Base-by-base conservation (phyloP, 139 green algal genomes). In the Nannochloris sp. region DNA sequence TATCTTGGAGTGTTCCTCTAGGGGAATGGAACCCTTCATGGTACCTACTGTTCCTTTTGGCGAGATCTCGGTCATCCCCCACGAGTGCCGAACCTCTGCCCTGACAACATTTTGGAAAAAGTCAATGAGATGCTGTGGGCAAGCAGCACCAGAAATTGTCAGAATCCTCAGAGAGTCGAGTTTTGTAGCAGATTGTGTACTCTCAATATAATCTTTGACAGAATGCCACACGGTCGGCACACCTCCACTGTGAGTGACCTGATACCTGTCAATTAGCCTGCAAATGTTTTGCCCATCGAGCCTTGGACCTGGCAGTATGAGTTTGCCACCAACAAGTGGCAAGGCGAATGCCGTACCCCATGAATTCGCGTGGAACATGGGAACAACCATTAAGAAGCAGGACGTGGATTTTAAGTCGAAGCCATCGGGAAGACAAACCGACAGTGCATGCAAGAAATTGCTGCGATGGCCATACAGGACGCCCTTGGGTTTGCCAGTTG, bases 11-110 rank as follows among this genome's bases (percentile, higher is more conserved):
- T 53, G 0, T 1, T 61, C 26, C 13, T 49, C 56, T 61, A 6
- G 23, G 12, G 23, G 20, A 6, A 46, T 37, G 1, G 20, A 33
- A 50, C 50, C 53, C 65, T 88, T 89, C 44, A 77, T 58, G 16
- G 62, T 57, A 16, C 76, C 74, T 20, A 84, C 16, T 2, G 72
- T 85, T 36, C 83, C 83, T 25, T 86, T 64, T 5, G 87, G 87
- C 0, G 53, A 74, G 14, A 86, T 53, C 72, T 94, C 87, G 1
- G 87, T 93, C 85, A 93, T 94, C 44, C 85, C 84, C 76, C 62
- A 68, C 48, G 84, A 59, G 65, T 87, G 80, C 6, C 73, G 75
- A 37, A 90, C 83, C 40, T 86, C 74, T 62, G 84, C 71, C 13
- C 74, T 68, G 28, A 79, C 59, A 56, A 51, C 20, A 8, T 30